These are phyloP conservation scores for Phialophora chinensis DNA, from an alignment of 2,329 filamentous ascomycete genomes.

Conservation along the genomic window DNA sequence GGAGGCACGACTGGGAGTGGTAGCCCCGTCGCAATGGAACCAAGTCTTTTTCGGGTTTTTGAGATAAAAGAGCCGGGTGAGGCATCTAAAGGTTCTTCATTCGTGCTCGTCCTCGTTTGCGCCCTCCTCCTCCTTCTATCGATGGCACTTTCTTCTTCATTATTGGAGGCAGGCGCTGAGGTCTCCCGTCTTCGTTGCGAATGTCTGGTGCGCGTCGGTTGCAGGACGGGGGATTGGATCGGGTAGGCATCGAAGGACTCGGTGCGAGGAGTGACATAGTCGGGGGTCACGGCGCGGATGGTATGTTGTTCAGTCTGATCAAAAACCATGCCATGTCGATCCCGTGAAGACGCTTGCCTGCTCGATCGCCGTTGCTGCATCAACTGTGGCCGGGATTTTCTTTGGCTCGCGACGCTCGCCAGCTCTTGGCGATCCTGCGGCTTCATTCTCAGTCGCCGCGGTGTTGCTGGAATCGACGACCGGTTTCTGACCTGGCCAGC, in stretches of 20 bases:
- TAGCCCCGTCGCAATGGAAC: constrained; percentile 41
- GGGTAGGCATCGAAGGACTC: constrained; percentile 25
- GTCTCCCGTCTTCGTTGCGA: constrained; percentile 33
- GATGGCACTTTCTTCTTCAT: constrained; percentile 46
- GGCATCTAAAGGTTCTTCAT: constrained; percentile 32
- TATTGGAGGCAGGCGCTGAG: constrained; percentile 37
- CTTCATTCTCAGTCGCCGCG: constrained; percentile 23
- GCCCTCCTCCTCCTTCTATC: constrained; percentile 37
- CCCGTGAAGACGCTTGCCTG: constrained; percentile 33
- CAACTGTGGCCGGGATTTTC: constrained; percentile 29
- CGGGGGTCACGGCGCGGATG: constrained; percentile 56
- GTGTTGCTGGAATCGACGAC: background rate
- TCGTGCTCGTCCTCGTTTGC: constrained; percentile 31
- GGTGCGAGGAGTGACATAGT: constrained; percentile 46
- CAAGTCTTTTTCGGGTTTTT: constrained; percentile 39
- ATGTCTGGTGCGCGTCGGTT: constrained; percentile 34
- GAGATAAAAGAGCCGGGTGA: constrained; percentile 39
- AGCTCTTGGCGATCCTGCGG: constrained; percentile 21
- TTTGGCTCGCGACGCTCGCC: constrained; percentile 16
- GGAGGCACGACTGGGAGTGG: constrained; percentile 42
- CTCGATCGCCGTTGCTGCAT: constrained; percentile 30
- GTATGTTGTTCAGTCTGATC: constrained; percentile 53
- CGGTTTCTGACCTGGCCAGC: background rate
- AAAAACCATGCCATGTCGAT: constrained; percentile 37
- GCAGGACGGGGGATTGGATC: constrained; percentile 30